phyloP scores from a whole-genome alignment of 2,329 filamentous ascomycete genomes.

The Colletotrichum nymphaeae region DNA sequence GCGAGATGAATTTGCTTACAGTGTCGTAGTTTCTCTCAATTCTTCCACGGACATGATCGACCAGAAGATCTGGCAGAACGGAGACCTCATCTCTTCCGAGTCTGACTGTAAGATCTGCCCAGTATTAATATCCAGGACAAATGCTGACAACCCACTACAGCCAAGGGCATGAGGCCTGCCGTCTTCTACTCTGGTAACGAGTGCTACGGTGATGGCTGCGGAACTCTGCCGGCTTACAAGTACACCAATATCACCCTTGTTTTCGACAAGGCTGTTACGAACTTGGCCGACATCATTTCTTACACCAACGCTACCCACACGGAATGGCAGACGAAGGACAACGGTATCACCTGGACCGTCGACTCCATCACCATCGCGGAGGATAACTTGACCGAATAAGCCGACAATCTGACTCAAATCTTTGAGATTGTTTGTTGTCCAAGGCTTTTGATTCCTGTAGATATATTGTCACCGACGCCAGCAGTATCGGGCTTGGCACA shows the following conservation, averaged over 20 bases:
- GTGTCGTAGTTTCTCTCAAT: conserved; percentile 10
- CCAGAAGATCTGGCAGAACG: conserved; percentile 18
- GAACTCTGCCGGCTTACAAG: conserved; percentile 7
- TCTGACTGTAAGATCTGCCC: conserved; percentile 7
- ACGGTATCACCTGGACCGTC: conserved; percentile 22
- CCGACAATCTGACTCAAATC: background rate
- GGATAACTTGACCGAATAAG: conserved; percentile 14
- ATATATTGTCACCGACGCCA: background rate
- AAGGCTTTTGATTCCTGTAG: background rate
- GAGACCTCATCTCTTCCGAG: conserved; percentile 12
- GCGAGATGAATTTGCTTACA: background rate
- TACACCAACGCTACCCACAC: conserved; percentile 27
- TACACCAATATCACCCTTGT: conserved; percentile 27
- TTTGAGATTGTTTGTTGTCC: background rate
- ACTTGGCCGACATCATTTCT: conserved; percentile 3
- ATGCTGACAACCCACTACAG: background rate
- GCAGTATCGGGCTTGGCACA: background rate
- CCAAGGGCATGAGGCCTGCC: conserved; percentile 22
- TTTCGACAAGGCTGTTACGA: conserved; percentile 16
- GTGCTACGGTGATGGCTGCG: conserved; percentile 22
- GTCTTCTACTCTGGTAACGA: conserved; percentile 26
- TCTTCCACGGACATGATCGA: conserved; percentile 19
- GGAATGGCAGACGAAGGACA: conserved; percentile 21
- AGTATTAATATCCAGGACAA: background rate
- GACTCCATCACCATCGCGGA: conserved; percentile 21